These are phyloP conservation scores for Betula pendula DNA, from an alignment of 306 rosid genomes.

Conservation along the genomic window DNA sequence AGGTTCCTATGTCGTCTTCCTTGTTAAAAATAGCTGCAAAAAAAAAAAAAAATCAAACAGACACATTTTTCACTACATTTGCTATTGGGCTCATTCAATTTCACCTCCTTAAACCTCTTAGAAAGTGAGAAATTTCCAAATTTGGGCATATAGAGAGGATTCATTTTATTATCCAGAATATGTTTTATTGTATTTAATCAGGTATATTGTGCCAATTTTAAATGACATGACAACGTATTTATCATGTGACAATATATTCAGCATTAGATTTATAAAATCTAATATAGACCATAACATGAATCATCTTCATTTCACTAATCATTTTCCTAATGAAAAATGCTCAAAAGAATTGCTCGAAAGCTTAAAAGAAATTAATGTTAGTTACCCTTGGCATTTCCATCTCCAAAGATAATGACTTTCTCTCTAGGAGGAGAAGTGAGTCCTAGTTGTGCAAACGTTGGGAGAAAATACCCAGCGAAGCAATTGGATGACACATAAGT, in stretches of 20 bases:
- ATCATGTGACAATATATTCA: too few species aligned
- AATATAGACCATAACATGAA: too few species aligned
- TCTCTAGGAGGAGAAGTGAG: slow-evolving; percentile 66
- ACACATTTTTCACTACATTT: not conserved
- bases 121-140: not conserved
- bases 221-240: too few species aligned
- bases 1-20: slow-evolving; percentile 82
- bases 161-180: too few species aligned
- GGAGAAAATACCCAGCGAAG: slow-evolving; percentile 73
- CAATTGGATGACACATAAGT: slow-evolving; percentile 62
- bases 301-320: too few species aligned
- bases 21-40: slow-evolving; percentile 63
- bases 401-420: slow-evolving; percentile 66
- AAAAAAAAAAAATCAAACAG: not conserved
- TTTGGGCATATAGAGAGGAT: too few species aligned
- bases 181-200: too few species aligned
- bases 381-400: slow-evolving; percentile 75
- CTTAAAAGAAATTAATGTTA: not conserved
- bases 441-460: slow-evolving; percentile 70
- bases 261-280: too few species aligned
- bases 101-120: not conserved
- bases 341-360: too few species aligned
- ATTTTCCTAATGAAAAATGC: too few species aligned
- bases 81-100: not conserved
- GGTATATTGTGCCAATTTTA: too few species aligned